A percentile compares a stretch with the other conserved stretches of the same genome.
Evolutionary conservation across 192 early-diverging fungal genomes (phyloP).

Genomic region (Coemansia sp.): DNA sequence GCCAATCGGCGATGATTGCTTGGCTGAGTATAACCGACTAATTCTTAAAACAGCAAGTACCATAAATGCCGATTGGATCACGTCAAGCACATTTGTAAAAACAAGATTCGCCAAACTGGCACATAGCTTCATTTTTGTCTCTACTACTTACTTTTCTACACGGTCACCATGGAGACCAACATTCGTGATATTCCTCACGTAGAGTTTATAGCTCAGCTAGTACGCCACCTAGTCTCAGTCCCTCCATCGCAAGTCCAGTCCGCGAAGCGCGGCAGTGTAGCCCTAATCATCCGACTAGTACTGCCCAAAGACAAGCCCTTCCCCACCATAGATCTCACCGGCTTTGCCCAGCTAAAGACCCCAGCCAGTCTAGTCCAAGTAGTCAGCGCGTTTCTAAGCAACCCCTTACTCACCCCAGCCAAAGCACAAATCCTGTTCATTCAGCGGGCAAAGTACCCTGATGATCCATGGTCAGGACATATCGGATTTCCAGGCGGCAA

Average conservation of each 20-base stretch:
- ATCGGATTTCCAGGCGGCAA: constrained; percentile 57
- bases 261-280: constrained; percentile 30
- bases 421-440: constrained; percentile 45
- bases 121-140: not conserved
- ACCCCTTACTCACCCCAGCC: not conserved
- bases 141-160: not conserved
- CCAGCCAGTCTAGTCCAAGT: constrained; percentile 20
- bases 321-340: constrained; percentile 7
- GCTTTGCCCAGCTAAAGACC: not conserved
- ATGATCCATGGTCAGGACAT: constrained; percentile 54
- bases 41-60: not conserved
- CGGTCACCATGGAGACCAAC: not conserved
- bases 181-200: constrained; percentile 27
- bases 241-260: constrained; percentile 11
- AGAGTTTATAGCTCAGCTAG: constrained; percentile 38
- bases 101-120: not conserved
- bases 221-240: constrained; percentile 36
- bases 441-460: constrained; percentile 36
- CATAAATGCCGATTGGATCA: not conserved
- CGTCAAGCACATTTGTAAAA: not conserved
- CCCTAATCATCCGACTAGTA: constrained; percentile 41
- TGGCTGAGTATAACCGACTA: not conserved
- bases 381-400: constrained; percentile 10
- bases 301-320: constrained; percentile 5
- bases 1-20: not conserved